phyloP scores from a whole-genome alignment of 2,329 filamentous ascomycete genomes.

The Fusarium beomiforme region DNA sequence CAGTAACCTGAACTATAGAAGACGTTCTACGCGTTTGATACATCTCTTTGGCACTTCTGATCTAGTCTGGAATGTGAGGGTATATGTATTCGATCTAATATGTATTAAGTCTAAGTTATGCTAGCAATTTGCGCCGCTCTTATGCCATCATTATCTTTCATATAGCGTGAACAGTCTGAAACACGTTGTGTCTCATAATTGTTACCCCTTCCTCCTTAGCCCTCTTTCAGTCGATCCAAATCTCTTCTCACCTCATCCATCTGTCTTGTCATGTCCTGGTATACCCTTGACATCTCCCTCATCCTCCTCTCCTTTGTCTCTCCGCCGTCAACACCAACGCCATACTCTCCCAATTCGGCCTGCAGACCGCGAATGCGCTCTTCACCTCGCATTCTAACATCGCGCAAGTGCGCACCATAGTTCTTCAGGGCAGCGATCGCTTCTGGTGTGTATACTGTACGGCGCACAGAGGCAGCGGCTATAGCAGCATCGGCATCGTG shows the following conservation, averaged over 20 bases:
- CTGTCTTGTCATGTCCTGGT: slow-evolving; percentile 60
- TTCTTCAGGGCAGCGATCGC: slow-evolving; percentile 54
- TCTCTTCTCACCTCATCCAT: slow-evolving; percentile 62
- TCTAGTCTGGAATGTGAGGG: not conserved
- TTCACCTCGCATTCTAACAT: slow-evolving; percentile 57
- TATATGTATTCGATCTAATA: not conserved
- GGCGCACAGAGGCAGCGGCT: slow-evolving; percentile 48
- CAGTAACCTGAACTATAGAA: slow-evolving; percentile 36
- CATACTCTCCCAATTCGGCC: slow-evolving; percentile 61
- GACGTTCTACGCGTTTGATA: slow-evolving; percentile 2
- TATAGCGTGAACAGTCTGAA: not conserved
- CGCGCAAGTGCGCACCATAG: slow-evolving; percentile 61
- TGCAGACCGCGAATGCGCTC: slow-evolving; percentile 55
- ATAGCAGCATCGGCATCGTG: slow-evolving; percentile 52
- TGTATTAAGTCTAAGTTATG: not conserved
- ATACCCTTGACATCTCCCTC: slow-evolving; percentile 63
- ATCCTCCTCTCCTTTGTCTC: slow-evolving; percentile 59
- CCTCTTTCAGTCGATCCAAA: slow-evolving; percentile 50
- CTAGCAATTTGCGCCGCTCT: not conserved
- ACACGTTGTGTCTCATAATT: not conserved
- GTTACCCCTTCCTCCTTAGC: slow-evolving; percentile 23
- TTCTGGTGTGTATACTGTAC: slow-evolving; percentile 58
- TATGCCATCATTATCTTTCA: not conserved
- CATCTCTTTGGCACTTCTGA: not conserved
- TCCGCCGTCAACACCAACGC: slow-evolving; percentile 52